Evolutionary conservation across 805 yeast species (phyloP).

Genomic region (Metschnikowia koreensis): DNA sequence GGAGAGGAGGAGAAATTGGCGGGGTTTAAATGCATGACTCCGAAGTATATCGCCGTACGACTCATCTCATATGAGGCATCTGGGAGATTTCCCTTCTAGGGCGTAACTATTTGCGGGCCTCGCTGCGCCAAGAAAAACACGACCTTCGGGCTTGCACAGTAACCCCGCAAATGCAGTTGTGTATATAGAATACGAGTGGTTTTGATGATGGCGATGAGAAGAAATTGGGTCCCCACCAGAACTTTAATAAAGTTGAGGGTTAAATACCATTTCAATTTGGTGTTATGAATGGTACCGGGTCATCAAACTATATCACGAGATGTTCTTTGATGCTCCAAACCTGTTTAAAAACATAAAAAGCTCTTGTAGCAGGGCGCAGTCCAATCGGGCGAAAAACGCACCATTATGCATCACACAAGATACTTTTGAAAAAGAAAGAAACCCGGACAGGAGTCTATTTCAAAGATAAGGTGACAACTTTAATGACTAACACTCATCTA

Average conservation of each 20-base stretch:
- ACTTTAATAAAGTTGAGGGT: too few species aligned
- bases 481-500: too few species aligned
- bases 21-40: neutral
- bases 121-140: conserved; percentile 10
- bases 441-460: neutral
- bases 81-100: neutral
- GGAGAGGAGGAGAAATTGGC: neutral
- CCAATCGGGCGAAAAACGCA: neutral
- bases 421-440: neutral
- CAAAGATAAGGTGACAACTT: too few species aligned
- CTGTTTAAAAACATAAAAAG: too few species aligned
- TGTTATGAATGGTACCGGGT: too few species aligned
- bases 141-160: conserved; percentile 8
- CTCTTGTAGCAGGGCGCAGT: too few species aligned
- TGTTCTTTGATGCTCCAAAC: too few species aligned
- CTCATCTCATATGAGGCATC: neutral
- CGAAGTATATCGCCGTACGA: neutral
- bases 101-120: conserved; percentile 5
- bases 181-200: neutral
- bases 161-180: conserved; percentile 5
- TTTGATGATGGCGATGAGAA: too few species aligned
- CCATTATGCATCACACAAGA: neutral
- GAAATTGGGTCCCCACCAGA: too few species aligned
- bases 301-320: too few species aligned
- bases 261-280: too few species aligned